Evolutionary conservation across 225 moss, liverwort and hornwort species (phyloP).

Genomic region (Takakia lepidozioides): DNA sequence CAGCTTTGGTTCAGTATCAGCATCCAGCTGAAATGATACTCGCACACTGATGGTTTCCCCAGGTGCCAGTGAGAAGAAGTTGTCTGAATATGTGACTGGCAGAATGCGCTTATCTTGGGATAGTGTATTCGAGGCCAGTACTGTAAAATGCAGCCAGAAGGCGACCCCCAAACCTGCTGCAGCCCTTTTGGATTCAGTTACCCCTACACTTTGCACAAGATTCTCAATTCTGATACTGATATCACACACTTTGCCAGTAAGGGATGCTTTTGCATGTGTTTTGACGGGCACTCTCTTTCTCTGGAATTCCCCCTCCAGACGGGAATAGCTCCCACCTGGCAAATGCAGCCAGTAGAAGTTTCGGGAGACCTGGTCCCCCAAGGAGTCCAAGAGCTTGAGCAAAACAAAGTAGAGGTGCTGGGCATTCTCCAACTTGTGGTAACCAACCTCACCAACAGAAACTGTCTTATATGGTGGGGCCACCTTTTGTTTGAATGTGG

Average conservation of each 20-base stretch:
- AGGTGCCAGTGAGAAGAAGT: constrained; percentile 82
- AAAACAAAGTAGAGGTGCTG: constrained; percentile 52
- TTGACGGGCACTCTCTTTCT: constrained; percentile 46
- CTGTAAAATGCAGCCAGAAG: constrained; percentile 73
- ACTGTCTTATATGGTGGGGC: constrained; percentile 43
- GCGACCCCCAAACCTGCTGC: constrained; percentile 25
- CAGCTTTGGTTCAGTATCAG: constrained; percentile 33
- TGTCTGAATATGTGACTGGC: constrained; percentile 75
- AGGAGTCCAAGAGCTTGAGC: constrained; percentile 44
- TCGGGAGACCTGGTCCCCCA: constrained; percentile 44
- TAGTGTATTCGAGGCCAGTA: constrained; percentile 19
- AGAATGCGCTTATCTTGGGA: constrained; percentile 53
- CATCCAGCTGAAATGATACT: constrained; percentile 50
- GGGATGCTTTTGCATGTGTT: constrained; percentile 12
- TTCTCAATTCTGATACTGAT: constrained; percentile 46
- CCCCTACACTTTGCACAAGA: background rate
- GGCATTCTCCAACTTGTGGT: constrained; percentile 32
- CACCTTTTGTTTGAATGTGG: constrained; percentile 15
- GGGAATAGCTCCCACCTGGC: constrained; percentile 41
- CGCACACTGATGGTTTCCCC: constrained; percentile 39
- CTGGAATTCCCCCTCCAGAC: constrained; percentile 48
- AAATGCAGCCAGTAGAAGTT: constrained; percentile 93
- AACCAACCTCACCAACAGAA: constrained; percentile 35
- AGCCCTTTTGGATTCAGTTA: background rate
- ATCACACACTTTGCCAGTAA: constrained; percentile 9